Percentiles rank a stretch among this genome's conserved stretches.
Evolutionary conservation across 768 basidiomycete genomes (phyloP).

Genomic region (Amanita muscaria): DNA sequence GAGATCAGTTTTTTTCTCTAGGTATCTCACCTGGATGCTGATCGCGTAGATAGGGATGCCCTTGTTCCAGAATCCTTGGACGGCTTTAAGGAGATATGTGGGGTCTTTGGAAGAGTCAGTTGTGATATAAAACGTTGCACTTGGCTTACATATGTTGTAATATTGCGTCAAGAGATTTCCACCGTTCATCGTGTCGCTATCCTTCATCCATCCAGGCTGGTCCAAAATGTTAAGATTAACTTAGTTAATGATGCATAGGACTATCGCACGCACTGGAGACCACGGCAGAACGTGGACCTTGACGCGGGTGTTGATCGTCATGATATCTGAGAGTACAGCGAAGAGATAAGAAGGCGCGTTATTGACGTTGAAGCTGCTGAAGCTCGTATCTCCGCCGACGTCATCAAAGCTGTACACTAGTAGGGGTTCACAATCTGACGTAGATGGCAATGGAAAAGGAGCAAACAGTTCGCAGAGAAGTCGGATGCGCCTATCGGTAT

Average conservation of each 20-base stretch:
- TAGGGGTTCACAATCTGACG: neutral
- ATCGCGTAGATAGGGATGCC: slow-evolving; percentile 60
- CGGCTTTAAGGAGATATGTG: slow-evolving; percentile 60
- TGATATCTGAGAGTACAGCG: slow-evolving; percentile 55
- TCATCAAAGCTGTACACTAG: slow-evolving; percentile 62
- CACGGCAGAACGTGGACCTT: slow-evolving; percentile 59
- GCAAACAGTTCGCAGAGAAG: slow-evolving; percentile 48
- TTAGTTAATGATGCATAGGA: neutral
- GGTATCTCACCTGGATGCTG: slow-evolving; percentile 32
- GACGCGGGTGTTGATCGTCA: slow-evolving; percentile 41
- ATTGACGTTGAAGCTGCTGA: slow-evolving; percentile 48
- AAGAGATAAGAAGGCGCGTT: slow-evolving; percentile 55
- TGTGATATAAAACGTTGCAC: slow-evolving; percentile 1
- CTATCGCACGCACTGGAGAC: slow-evolving; percentile 50
- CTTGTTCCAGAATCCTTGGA: slow-evolving; percentile 58
- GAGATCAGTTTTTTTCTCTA: too few species aligned
- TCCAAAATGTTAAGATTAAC: slow-evolving; percentile 7
- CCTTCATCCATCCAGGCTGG: slow-evolving; percentile 79
- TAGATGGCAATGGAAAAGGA: neutral
- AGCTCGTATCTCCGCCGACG: slow-evolving; percentile 48
- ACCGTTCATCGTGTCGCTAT: slow-evolving; percentile 55
- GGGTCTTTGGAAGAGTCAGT: slow-evolving; percentile 39
- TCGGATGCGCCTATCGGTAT: slow-evolving; percentile 68
- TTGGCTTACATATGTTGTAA: slow-evolving; percentile 36
- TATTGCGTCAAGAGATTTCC: slow-evolving; percentile 47